Evolutionary conservation across 2,329 filamentous ascomycete genomes (phyloP).

Genomic region (Arthroderma sp.): DNA sequence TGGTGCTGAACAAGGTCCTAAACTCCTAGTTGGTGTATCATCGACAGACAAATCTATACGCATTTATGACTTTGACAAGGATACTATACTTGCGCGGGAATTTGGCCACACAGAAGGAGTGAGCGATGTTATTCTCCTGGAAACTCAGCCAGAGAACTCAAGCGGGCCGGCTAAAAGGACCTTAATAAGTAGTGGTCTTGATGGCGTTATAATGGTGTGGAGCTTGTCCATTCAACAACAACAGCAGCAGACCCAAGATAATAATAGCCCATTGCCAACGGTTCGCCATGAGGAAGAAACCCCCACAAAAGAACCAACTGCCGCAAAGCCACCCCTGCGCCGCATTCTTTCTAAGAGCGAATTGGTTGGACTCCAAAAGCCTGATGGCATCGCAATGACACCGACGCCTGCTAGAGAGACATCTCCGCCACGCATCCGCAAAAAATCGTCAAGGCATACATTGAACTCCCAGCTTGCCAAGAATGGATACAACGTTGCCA

Average conservation of each 20-base stretch:
- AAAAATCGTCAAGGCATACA: conserved; percentile 41
- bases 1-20: conserved; percentile 42
- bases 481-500: conserved; percentile 14
- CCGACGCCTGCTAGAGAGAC: conserved; percentile 32
- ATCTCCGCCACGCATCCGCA: conserved; percentile 40
- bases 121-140: conserved; percentile 64
- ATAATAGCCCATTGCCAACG: conserved; percentile 4
- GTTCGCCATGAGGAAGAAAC: conserved; percentile 25
- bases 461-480: conserved; percentile 27
- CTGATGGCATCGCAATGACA: conserved; percentile 32
- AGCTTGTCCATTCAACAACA: conserved; percentile 25
- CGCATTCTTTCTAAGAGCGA: conserved; percentile 80
- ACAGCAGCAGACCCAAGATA: conserved; percentile 15
- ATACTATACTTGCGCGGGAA: conserved; percentile 68
- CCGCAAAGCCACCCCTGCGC: conserved; percentile 59
- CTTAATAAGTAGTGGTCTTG: conserved; percentile 61
- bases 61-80: conserved; percentile 68
- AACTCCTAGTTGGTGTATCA: conserved; percentile 72
- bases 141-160: conserved; percentile 23
- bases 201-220: conserved; percentile 78
- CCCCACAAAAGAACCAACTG: conserved; percentile 36
- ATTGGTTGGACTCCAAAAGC: conserved; percentile 59
- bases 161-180: conserved; percentile 34
- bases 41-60: conserved; percentile 93
- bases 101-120: conserved; percentile 94